Evolutionary conservation across 805 yeast genomes (phyloP), one percentile per base, ranked within the genome.

Genomic region (Kodamaea neixiangensis): DNA sequence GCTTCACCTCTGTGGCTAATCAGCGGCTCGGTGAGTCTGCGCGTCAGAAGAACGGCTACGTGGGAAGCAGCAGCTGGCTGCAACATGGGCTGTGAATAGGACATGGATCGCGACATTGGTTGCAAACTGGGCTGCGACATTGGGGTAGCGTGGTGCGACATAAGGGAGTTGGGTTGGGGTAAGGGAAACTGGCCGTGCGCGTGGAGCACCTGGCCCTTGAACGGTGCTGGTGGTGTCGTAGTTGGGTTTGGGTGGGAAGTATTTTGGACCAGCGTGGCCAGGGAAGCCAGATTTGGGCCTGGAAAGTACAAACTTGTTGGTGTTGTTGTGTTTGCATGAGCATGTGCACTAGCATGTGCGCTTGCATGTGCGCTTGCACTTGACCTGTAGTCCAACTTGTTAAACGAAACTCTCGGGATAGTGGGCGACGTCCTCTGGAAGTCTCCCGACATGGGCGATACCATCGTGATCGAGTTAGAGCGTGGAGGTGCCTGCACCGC

Each of bases 71-170:
- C 10, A 4, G 41, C 41, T 37, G 19, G 41, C 41, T 37, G 41
- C 41, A 37, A 17, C 17, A 37, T 17, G 21, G 41, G 41, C 19
- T 17, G 21, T 10, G 41, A 11, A 17, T 37, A 19, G 41, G 41
- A 37, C 38, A 34, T 34, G 9, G 38, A 15, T 7, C 19, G 41
- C 41, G 41, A 37, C 41, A 37, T 37, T 18, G 41, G 41, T 37
- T 37, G 41, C 41, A 37, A 42, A 13, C 49, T 44, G 9, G 41
- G 44, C 14, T 46, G 49, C 31, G 44, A 48, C 44, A 48, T 21
- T 17, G 42, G 47, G 10, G 50, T 39, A 22, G 44, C 47, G 15
- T 46, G 48, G 18, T 49, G 41, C 41, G 41, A 37, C 41, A 37
- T 37, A 17, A 19, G 41, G n/a, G 21, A 5, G 19, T 37, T 15